phyloP scores from a whole-genome alignment of 208 protist species.

The Entamoeba histolytica region DNA sequence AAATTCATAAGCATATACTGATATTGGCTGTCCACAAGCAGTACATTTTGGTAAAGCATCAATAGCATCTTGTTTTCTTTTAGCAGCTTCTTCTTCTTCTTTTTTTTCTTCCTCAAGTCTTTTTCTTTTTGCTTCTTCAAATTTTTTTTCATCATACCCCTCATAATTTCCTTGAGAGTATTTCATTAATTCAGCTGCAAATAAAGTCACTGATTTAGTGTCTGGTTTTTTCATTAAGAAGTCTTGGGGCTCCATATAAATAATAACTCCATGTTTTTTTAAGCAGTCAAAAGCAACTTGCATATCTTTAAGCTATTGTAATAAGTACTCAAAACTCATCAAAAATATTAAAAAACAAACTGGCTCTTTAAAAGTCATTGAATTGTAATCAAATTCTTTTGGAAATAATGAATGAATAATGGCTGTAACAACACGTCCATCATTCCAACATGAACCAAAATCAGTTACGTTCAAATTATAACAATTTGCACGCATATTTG shows the following conservation, averaged over 20 bases:
- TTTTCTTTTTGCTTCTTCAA: neutral
- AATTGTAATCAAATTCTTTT: neutral
- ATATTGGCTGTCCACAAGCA: neutral
- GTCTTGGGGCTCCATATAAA: neutral
- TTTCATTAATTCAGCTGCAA: neutral
- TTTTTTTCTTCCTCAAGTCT: neutral
- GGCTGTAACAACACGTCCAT: neutral
- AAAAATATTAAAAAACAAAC: neutral
- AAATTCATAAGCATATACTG: neutral
- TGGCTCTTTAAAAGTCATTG: neutral
- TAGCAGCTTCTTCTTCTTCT: neutral
- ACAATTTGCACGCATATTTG: neutral
- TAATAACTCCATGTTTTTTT: neutral
- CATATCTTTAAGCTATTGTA: neutral
- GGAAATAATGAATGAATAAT: neutral
- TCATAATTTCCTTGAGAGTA: neutral
- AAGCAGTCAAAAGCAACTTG: neutral
- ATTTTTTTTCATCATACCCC: neutral
- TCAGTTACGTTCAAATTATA: neutral
- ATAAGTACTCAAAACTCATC: neutral
- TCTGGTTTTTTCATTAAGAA: neutral
- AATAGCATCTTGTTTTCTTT: neutral
- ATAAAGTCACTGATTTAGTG: neutral
- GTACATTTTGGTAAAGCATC: neutral
- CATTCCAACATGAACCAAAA: neutral